Evolutionary conservation across 148 eudicot genomes (phyloP), one percentile per base, ranked within the genome.

Genomic region (Vaccinium vitisidaea): DNA sequence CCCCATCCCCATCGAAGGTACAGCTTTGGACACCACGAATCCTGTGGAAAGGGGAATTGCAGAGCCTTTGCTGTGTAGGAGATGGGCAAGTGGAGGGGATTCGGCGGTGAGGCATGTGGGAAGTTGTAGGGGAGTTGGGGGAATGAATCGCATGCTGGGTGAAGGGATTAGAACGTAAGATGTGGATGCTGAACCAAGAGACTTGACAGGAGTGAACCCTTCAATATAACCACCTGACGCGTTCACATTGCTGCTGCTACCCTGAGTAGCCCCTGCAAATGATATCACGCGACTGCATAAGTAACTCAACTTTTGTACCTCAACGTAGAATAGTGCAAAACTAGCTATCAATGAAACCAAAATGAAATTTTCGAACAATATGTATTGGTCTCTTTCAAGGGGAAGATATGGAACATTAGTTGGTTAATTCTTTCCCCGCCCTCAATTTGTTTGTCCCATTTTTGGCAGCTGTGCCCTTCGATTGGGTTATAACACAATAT

Each of bases 1-100:
- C 80, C 93, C 90, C 87, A 95, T 88, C 82, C 93, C 90, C 87
- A 95, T 89, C 0, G 96, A 91, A 1, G 98, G 95, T 50, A 94
- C 98, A 36, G 98, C 93, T 90, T 93, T 95, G n/a, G 99, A 97
- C 58, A 95, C 96, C 79, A 91, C 97, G 79, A 95, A 97, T 21
- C 98, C 96, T 1, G 98, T 95, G 63, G 94, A 90, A 12, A 97
- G 88, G 30, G 99, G 98, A 65, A 94, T 86, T 0, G 99, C 98
- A 52, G 92, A 92, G n/a, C 99, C 99, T 86, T 92, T 93, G 91
- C 99, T 97, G 91, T 97, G 98, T 16, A 97, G 94, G 65, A 97
- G 97, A 85, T 97, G 99, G 48, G 99, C 99, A 81, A 97, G 86
- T 8, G 98, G 99, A 1, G 98, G 99, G 18, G 98, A 97, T 71